Evolutionary conservation across 768 basidiomycete species (phyloP), one percentile per base, ranked within the genome.

Genomic region (Artomyces pyxidatus): DNA sequence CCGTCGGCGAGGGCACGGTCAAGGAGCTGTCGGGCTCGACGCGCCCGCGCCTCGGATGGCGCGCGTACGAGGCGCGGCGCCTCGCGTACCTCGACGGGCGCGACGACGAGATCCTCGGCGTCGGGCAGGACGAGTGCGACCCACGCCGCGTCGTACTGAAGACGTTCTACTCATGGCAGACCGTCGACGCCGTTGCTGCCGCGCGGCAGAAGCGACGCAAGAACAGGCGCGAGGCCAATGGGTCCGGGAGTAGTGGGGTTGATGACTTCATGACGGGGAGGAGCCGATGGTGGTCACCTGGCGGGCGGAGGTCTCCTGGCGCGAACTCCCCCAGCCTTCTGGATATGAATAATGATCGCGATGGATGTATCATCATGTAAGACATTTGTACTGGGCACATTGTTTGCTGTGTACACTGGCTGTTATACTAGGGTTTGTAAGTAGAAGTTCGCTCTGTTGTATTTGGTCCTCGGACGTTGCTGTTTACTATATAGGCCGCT

Each of bases 81-180:
- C 70, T 91, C 16, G 70, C 65, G 37, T 92, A 77, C 65, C 71
- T 89, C 37, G 89, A 92, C 63, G 78, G 68, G 48, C 66, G 78
- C 56, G 88, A 90, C 60, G 74, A 71, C 6, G 83, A 85, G 53
- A 76, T 78, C 30, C 65, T 85, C 49, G 80, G 76, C 63, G 65
- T 79, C 8, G 85, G 83, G 39, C 82, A 88, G 66, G 85, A 89
- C 63, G 90, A 93, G 63, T 88, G 88, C 59, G 88, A 91, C 54
- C 73, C 76, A 58, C 65, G 59, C 59, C 70, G 82, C 22, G 81
- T 91, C 22, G 83, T 88, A 44, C 61, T 92, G 55, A 90, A 90
- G 75, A 81, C 84, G 22, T 93, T 90, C 63, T 84, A 86, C 64
- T 80, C 83, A 42, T 89, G 86, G 85, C 85, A 90, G 71, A 84